Percentiles rank a stretch among this genome's conserved stretches.
Conservation (phyloP, 495 filamentous ascomycete species). For the Delitschia confertaspora region DNA sequence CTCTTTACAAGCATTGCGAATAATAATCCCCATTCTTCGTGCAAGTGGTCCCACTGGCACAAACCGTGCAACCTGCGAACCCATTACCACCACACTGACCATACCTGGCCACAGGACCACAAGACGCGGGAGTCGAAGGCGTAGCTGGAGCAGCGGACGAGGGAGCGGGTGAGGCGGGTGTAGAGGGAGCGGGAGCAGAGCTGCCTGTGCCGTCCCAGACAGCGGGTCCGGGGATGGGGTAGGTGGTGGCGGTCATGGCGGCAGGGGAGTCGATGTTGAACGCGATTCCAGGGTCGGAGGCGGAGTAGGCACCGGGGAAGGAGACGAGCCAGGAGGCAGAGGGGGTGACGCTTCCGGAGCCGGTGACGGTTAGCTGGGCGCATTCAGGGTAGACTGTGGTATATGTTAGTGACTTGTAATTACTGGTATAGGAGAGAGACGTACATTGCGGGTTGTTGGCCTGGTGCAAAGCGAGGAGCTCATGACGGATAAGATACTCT, state of each 20-base stretch:
- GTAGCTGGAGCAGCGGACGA: slow-evolving; percentile 4
- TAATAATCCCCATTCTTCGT: slow-evolving; percentile 17
- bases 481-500: slow-evolving; percentile 28
- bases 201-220: slow-evolving; percentile 18
- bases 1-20: slow-evolving; percentile 24
- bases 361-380: slow-evolving; percentile 38
- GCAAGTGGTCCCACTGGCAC: slow-evolving; percentile 18
- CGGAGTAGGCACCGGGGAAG: slow-evolving; percentile 32
- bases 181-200: neutral
- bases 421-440: neutral
- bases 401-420: neutral
- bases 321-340: slow-evolving; percentile 29
- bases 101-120: slow-evolving; percentile 14
- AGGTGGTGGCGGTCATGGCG: slow-evolving; percentile 20
- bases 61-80: slow-evolving; percentile 20
- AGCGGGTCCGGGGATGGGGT: slow-evolving; percentile 25
- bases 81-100: slow-evolving; percentile 19
- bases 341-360: slow-evolving; percentile 30
- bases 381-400: slow-evolving; percentile 37
- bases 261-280: slow-evolving; percentile 26
- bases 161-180: slow-evolving; percentile 1
- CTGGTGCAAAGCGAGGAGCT: slow-evolving; percentile 24
- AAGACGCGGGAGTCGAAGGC: slow-evolving; percentile 1
- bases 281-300: slow-evolving; percentile 18
- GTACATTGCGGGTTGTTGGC: slow-evolving; percentile 25